Evolutionary conservation across 2,329 filamentous ascomycete species (phyloP).

Genomic region (Diaporthe citri): DNA sequence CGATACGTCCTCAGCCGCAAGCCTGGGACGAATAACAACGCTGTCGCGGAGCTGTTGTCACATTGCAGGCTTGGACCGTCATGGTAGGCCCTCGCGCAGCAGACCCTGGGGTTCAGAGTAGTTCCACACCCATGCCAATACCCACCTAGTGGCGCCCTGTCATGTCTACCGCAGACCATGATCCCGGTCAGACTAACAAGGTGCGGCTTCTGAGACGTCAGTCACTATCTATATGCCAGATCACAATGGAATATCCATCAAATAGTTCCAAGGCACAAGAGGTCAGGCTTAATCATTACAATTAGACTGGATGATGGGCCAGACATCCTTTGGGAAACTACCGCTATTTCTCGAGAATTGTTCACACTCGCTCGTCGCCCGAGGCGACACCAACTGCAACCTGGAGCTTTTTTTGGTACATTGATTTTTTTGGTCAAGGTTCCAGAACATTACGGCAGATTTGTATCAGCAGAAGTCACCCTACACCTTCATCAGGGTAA

Average conservation of each 20-base stretch:
- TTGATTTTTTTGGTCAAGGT: not conserved
- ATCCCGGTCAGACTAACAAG: slow-evolving; percentile 7
- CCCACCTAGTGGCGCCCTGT: slow-evolving; percentile 17
- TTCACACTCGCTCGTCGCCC: not conserved
- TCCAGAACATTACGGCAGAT: not conserved
- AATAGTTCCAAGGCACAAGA: not conserved
- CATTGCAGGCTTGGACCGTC: not conserved
- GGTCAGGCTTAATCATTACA: not conserved
- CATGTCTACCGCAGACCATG: slow-evolving; percentile 8
- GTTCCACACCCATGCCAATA: slow-evolving; percentile 3
- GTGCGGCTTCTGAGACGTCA: not conserved
- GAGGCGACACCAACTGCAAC: not conserved
- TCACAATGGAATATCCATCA: not conserved
- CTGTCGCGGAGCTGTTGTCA: not conserved
- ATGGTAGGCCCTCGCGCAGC: not conserved
- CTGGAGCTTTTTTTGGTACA: too few species aligned
- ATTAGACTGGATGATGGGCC: not conserved
- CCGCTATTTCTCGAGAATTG: not conserved
- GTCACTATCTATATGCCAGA: not conserved
- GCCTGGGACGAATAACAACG: not conserved
- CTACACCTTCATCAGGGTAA: slow-evolving; percentile 39
- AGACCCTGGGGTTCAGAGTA: slow-evolving; percentile 7
- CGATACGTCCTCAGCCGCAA: not conserved
- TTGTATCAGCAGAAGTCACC: slow-evolving; percentile 37
- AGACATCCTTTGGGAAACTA: not conserved